phyloP scores from a whole-genome alignment of 1,139 yeast genomes.

The Saccharomyces hybrid region DNA sequence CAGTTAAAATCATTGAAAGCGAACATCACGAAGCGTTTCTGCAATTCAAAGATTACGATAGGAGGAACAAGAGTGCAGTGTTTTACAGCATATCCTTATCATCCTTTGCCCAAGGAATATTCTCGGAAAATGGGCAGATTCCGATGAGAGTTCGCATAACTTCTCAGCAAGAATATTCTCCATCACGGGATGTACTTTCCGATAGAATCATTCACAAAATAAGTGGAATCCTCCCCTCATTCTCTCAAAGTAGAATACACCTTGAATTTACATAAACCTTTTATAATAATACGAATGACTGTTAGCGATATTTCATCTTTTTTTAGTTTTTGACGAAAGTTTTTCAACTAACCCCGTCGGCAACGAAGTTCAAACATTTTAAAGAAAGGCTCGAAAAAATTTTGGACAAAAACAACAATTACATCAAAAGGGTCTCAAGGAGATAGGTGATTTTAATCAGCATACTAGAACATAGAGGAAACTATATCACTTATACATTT shows the following conservation, averaged over 20 bases:
- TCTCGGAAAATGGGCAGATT: constrained; percentile 3
- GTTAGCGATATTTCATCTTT: neutral
- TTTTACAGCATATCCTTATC: constrained; percentile 5
- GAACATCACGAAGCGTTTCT: constrained; percentile 3
- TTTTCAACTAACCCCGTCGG: neutral
- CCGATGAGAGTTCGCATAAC: neutral
- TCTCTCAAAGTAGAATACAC: constrained; percentile 6
- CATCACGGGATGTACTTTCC: constrained; percentile 1
- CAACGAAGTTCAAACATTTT: neutral
- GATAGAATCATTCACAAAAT: constrained; percentile 4
- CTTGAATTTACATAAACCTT: neutral
- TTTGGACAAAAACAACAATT: neutral
- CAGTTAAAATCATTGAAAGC: constrained; percentile 3
- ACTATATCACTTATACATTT: neutral
- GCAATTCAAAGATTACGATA: constrained; percentile 13
- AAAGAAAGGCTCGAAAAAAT: neutral
- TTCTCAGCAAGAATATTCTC: neutral
- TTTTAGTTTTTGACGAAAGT: neutral
- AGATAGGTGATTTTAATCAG: neutral
- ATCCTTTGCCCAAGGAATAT: neutral
- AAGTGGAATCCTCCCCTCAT: constrained; percentile 8
- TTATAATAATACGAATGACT: neutral
- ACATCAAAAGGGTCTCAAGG: neutral
- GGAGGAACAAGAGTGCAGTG: constrained; percentile 6
- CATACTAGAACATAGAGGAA: neutral